Evolutionary conservation across 176 grass and related monocot species (phyloP), one percentile per base, ranked within the genome.

Genomic region (Oryza nivara): DNA sequence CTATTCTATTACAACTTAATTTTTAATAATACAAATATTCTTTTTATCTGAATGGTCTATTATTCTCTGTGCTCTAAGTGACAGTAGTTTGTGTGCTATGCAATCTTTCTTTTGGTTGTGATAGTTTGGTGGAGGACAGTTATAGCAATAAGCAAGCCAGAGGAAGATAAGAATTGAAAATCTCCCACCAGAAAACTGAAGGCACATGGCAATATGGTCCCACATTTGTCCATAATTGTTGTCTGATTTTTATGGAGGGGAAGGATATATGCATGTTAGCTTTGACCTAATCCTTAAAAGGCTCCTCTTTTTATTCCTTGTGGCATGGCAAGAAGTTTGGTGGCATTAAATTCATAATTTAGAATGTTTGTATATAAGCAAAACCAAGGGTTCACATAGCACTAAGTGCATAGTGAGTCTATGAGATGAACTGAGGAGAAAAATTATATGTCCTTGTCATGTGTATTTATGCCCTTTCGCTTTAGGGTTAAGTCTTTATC

Each of bases 171-270:
- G 1, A 58, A 58, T 7, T 58, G 20, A 22, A 70, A 26, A 80
- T 63, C 0, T 14, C 19, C 17, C 8, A 32, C 26, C 47, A 56
- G 60, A 14, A 36, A 77, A 85, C 72, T 11, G 73, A 54, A 63
- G 46, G 68, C 79, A 83, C 88, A 86, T 86, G 88, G 83, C 68
- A 73, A 40, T 13, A 69, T 83, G 83, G 84, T 60, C 88, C 83
- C 36, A 30, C 14, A 13, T 32, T 48, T 65, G 66, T 76, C 14
- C 46, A 74, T 68, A 58, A 49, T 49, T 35, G 34, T 26, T 68
- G 79, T 13, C 19, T 68, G 47, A 34, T 82, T 60, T 60, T 61
- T 78, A 36, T 60, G 14, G 65, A 68, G 14, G 0, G 6, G 32
- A 41, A 45, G 65, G 60, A 11, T 44, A 60, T 65, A 47, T 68